Percentiles rank a stretch among this genome's conserved stretches.
phyloP scores from a whole-genome alignment of 768 basidiomycete species.

The Pholiota conissans region DNA sequence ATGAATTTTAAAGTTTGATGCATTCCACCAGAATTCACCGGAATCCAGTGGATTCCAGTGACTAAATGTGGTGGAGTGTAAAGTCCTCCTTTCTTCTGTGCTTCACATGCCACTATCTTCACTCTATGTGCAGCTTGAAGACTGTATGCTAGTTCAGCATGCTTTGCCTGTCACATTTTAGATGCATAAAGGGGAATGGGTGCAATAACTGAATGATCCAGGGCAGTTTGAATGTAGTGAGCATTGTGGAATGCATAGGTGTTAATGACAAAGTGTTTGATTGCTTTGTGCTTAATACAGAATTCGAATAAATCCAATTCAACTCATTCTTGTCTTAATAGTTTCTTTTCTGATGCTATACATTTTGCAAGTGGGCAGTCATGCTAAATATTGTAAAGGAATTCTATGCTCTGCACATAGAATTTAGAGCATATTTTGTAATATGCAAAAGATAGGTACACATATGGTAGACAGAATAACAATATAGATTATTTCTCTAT shows the following conservation, averaged over 20 bases:
- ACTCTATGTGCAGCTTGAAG: no score
- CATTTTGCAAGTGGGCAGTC: slow-evolving; percentile 17
- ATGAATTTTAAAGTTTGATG: no score
- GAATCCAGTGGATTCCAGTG: no score
- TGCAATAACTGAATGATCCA: slow-evolving; percentile 6
- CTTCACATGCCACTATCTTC: no score
- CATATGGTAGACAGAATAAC: slow-evolving; percentile 15
- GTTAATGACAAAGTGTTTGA: slow-evolving; percentile 15
- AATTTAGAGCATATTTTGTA: not conserved
- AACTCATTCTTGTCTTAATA: slow-evolving; percentile 9
- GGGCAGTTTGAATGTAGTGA: slow-evolving; percentile 9
- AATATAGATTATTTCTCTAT: slow-evolving; percentile 2
- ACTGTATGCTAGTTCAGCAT: no score
- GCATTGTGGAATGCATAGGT: slow-evolving; percentile 20
- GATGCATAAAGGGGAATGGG: slow-evolving; percentile 6
- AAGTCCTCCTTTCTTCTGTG: no score
- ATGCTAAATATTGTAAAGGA: slow-evolving; percentile 23
- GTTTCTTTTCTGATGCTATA: slow-evolving; percentile 7
- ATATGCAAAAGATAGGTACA: not conserved
- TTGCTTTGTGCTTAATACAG: slow-evolving; percentile 13
- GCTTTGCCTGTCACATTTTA: no score
- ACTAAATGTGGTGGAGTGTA: no score
- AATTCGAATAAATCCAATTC: not conserved
- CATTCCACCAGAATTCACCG: no score
- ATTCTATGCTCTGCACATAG: slow-evolving; percentile 12